Evolutionary conservation across 2,329 filamentous ascomycete genomes (phyloP), one percentile per base, ranked within the genome.

Genomic region (Colletotrichum spinosum): DNA sequence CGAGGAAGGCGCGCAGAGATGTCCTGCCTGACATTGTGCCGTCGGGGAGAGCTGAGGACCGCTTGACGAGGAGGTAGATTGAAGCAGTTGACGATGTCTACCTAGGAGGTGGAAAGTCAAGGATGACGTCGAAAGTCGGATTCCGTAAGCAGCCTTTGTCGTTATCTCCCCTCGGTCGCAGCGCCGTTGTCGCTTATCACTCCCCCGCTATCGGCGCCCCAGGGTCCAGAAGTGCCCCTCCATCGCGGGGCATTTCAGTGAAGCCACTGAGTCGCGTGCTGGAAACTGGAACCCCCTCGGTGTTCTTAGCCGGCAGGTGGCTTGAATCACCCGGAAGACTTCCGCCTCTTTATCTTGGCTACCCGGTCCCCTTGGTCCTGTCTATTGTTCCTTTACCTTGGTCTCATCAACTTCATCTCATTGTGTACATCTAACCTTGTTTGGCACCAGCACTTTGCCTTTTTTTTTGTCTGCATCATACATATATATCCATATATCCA

Each of bases 1-100:
- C 76, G 6, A 90, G 77, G 69, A 89, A 90, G 15, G 79, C 75
- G 39, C 77, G 73, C 41, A 89, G 74, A 0, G 85, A 83, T 6
- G 72, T 51, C 55, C 77, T 72, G 1, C 72, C 67, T 12, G 77
- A 48, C 76, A 79, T 77, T 41, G 42, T 13, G 41, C 25, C 25
- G 25, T 34, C 38, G 15, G 11, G 38, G 10, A 11, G 10, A 11
- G 17, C 44, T 15, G 11, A 15, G 44, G 25, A 9, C 33, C 11
- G 15, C 7, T 15, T 35, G 39, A 11, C 6, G 17, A 42, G 17
- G 38, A n/a, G 8, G 10, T 35, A 11, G 48, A 37, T 25, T 37
- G 44, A 55, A 39, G 58, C 42, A 42, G 35, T 13, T 46, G 45
- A 35, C 15, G 44, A 50, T 50, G 46, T 8, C 11, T 12, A 25